phyloP scores from a whole-genome alignment of 805 yeast species.

The Ogataea philodendri region DNA sequence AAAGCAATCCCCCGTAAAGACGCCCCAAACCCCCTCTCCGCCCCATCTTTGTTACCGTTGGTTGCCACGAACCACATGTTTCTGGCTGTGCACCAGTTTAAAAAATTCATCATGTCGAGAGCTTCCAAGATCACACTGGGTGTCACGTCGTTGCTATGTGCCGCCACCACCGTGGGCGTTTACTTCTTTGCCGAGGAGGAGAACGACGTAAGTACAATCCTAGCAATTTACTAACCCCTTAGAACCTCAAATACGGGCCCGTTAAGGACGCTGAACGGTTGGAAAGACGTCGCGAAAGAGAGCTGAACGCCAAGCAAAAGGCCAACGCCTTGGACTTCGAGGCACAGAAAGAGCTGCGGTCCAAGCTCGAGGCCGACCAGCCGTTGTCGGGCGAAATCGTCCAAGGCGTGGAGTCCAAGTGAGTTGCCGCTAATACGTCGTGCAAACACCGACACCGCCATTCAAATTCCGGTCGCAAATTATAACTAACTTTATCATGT shows the following conservation, averaged over 20 bases:
- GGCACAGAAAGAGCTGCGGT: slow-evolving; percentile 57
- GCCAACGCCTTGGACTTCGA: slow-evolving; percentile 67
- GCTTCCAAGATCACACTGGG: slow-evolving; percentile 77
- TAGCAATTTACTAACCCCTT: background rate
- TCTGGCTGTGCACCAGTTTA: slow-evolving; percentile 14
- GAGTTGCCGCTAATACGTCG: slow-evolving; percentile 7
- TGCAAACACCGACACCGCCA: slow-evolving; percentile 6
- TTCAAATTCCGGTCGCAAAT: background rate
- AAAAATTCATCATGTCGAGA: slow-evolving; percentile 56
- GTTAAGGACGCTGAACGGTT: slow-evolving; percentile 74
- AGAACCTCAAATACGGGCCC: slow-evolving; percentile 78
- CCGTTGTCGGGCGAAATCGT: slow-evolving; percentile 57
- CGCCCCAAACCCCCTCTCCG: too few species aligned
- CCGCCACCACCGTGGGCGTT: slow-evolving; percentile 62
- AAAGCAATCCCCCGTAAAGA: too few species aligned
- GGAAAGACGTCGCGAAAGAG: slow-evolving; percentile 40
- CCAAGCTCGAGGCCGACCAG: slow-evolving; percentile 56
- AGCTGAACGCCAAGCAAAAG: slow-evolving; percentile 38
- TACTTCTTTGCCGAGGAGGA: slow-evolving; percentile 69
- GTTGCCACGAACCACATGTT: slow-evolving; percentile 1
- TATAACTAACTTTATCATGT: slow-evolving; percentile 6
- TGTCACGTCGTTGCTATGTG: slow-evolving; percentile 52
- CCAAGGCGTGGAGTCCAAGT: slow-evolving; percentile 38
- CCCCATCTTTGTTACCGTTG: too few species aligned
- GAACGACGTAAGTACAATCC: slow-evolving; percentile 46